A percentile compares a stretch with the other conserved stretches of the same genome.
These are phyloP conservation scores for Cyanidioschyzon merolae DNA, from an alignment of 23 red algal genomes.

Conservation along the genomic window DNA sequence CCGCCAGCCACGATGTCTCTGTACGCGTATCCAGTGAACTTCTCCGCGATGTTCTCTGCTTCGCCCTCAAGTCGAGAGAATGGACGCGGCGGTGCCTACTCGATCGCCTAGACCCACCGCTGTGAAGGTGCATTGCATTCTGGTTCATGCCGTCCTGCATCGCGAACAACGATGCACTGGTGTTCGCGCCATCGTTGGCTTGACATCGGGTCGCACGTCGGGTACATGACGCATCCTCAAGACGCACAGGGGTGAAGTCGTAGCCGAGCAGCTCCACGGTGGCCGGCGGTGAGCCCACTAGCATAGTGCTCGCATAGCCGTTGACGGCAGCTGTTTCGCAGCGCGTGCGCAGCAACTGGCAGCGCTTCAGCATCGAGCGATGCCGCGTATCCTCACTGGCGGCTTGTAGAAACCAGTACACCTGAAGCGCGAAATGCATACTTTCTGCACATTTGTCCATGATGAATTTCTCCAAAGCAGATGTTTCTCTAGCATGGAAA, in stretches of 20 bases:
- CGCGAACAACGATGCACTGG: neutral
- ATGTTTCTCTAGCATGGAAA: constrained; percentile 57
- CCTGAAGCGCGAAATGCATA: constrained; percentile 96
- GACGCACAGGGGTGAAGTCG: neutral
- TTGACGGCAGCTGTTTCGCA: constrained; percentile 98
- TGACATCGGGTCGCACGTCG: neutral
- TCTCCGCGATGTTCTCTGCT: neutral
- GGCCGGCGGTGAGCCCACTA: constrained; percentile 26
- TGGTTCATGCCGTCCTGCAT: neutral
- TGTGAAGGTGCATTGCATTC: neutral
- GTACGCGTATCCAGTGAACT: neutral
- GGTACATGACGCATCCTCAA: neutral
- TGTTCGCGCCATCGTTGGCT: neutral
- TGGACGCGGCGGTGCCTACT: neutral
- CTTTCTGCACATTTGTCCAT: constrained; percentile 86
- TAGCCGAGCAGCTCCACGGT: constrained; percentile 14
- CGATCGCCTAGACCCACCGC: neutral
- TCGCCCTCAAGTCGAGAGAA: neutral
- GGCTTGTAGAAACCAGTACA: constrained; percentile 97
- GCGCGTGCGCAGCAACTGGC: constrained; percentile 45
- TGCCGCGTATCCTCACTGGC: constrained; percentile 68
- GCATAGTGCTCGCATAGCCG: constrained; percentile 43
- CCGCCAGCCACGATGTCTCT: neutral
- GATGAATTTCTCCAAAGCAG: constrained; percentile 75
- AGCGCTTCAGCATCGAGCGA: constrained; percentile 22